Base-by-base conservation (phyloP, 139 green algal genomes). In the Bryopsis sp. region DNA sequence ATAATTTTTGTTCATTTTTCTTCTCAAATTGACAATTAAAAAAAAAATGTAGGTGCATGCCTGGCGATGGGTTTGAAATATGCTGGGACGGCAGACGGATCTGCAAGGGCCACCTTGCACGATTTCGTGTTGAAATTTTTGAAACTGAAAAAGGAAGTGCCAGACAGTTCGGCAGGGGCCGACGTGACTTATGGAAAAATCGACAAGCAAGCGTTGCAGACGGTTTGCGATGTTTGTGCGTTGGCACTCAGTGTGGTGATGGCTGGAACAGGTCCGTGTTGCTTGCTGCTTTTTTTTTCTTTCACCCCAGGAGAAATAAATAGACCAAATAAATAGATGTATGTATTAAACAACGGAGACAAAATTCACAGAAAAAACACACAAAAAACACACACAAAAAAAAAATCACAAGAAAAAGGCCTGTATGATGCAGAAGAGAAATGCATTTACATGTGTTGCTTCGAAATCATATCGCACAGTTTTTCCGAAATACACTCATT, bases 161-260 rank as follows among this genome's bases (percentile, higher is more conserved):
- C 81, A 1, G 82, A 92, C 37, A 68, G 68, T 34, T 50, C 35
- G 7, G 58, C 62, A 34, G 35, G 76, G 28, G 46, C 64, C n/a
- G 66, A 33, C 43, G 71, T 75, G 38, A 37, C 47, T 24, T 68
- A 72, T 58, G 50, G 48, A 15, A 32, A 43, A 36, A 58, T 82
- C 22, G 82, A 78, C 64, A 76, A 79, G 43, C 58, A 80, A n/a
- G 48, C 75, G 26, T 33, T 93, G 59, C 88, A 96, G 78, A 72
- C 67, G 7, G 82, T 77, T 47, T 26, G 91, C 19, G 70, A 58
- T 32, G 66, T 86, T 35, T 74, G 74, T 57, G 78, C 84, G 29
- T 77, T 98, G 65, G 77, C 90, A 24, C 81, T 98, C 43, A 36
- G 71, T 0, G 37, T 87, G 2, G 88, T 98, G 37, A 96, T 99